Evolutionary conservation across 2,329 filamentous ascomycete species (phyloP), one percentile per base, ranked within the genome.

Genomic region (Trichoderma breve): DNA sequence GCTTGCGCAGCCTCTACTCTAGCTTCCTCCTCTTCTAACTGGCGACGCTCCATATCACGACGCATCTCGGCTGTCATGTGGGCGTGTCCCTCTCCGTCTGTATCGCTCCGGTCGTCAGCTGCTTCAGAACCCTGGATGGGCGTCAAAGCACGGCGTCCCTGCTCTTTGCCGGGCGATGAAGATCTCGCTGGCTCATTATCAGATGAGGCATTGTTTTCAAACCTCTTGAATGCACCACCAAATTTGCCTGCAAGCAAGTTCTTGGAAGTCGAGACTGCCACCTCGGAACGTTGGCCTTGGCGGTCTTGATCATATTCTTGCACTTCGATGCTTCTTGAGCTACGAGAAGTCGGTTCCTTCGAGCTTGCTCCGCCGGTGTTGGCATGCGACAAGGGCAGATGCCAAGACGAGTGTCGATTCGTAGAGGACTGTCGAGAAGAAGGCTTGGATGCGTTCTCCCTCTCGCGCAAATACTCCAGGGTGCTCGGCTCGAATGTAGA

Each of bases 211-310:
- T 85, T 87, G 28, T 84, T 86, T 80, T 99, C 96, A 76, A 98
- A 98, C 6, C 92, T 89, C 78, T 95, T 94, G 83, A 98, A 98
- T 3, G 95, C 95, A 77, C 98, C 95, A 0, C 95, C 94, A 80
- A 98, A 98, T 76, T 92, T 94, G 28, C 94, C 93, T 6, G 91
- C 91, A n/a, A 98, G 85, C 47, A 97, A 89, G 71, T 90, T 93
- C 81, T 96, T 97, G 30, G 92, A 92, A 51, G 90, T 90, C 21
- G 93, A 82, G 0, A 91, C 90, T 70, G 92, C 86, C 1, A 97
- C 82, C 80, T 93, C 96, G 1, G 90, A 86, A 12, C 93, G 88
- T 80, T 97, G 97, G 61, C 84, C 83, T 74, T 86, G 76, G 60
- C 80, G 83, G 4, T 83, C 86, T 73, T 88, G 90, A 75, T 76